Evolutionary conservation across 75 land plant genomes (phyloP), one percentile per base, ranked within the genome.

Genomic region (Cryptomeria japonica): DNA sequence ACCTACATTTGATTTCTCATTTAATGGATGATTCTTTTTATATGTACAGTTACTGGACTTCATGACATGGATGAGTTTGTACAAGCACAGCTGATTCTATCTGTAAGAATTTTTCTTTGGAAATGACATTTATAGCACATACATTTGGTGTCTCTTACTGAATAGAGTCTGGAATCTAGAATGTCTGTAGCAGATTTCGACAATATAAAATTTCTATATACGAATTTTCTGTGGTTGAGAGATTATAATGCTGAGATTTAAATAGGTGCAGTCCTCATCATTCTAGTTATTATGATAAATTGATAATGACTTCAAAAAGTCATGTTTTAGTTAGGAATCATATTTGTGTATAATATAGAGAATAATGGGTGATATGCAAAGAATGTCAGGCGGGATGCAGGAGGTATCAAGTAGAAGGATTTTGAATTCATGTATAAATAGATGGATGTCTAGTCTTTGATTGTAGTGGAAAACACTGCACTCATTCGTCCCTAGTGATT

Each of bases 31-130:
- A 12, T 82, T 77, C 13, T 15, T 80, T 34, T 56, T 41, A 56
- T 9, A 38, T 77, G 42, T 92, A 79, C 93, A 96, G 98, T 98
- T 32, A 98, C 99, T 90, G 99, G 99, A 38, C 99, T 98, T 80
- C 99, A 98, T 91, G 99, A 98, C 86, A 97, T 98, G 99, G 99
- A 98, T 90, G 99, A 98, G 88, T 98, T 96, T 89, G 99, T 98
- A 42, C 99, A 98, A 85, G 94, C 99, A 49, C 99, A 98, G 84
- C 96, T 98, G 9, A 98, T 98, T 31, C 88, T 98, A 76, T 99
- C 99, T 19, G 98, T 96, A 79, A 90, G 92, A 56, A 28, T 88
- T 0, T 28, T 86, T 85, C 58, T 31, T 41, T 68, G 32, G 10
- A 34, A 32, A 12, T 34, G 77, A 75, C 34, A 75, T 75, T 32